A percentile compares a stretch with the other conserved stretches of the same genome.
Evolutionary conservation across 78 protist species (phyloP).

Genomic region (Dictyostelium citrinum): DNA sequence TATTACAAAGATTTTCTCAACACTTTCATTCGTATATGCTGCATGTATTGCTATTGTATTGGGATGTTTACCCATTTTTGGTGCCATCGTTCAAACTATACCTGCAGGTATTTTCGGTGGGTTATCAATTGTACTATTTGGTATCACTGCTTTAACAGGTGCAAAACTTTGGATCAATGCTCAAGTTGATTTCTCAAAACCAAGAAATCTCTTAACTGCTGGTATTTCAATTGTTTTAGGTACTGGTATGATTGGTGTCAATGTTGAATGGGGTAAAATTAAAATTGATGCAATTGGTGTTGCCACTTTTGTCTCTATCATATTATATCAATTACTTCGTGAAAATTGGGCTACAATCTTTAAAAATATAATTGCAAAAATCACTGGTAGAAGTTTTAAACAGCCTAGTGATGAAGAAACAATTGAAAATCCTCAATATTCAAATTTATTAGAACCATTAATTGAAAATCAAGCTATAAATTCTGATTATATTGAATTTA

Average conservation of each 20-base stretch:
- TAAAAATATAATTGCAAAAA: not conserved
- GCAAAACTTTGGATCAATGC: not conserved
- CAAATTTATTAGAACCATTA: not conserved
- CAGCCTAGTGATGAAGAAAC: not conserved
- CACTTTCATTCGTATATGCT: not conserved
- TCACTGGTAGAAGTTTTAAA: not conserved
- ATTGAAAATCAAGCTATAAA: not conserved
- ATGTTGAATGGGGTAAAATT: slow-evolving; percentile 14
- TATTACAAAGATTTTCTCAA: slow-evolving; percentile 14
- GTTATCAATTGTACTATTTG: slow-evolving; percentile 21
- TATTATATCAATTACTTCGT: slow-evolving; percentile 26
- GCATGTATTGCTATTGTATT: slow-evolving; percentile 11
- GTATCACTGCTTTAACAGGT: slow-evolving; percentile 33
- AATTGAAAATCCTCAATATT: not conserved
- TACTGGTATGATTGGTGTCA: slow-evolving; percentile 10
- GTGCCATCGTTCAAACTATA: slow-evolving; percentile 44
- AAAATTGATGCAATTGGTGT: slow-evolving; percentile 37
- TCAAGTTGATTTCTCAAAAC: slow-evolving; percentile 12
- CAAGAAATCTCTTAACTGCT: slow-evolving; percentile 22
- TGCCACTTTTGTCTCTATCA: slow-evolving; percentile 1
- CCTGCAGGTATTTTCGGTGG: slow-evolving; percentile 56
- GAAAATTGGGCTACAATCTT: slow-evolving; percentile 17
- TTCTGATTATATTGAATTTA: not conserved
- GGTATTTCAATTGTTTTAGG: slow-evolving; percentile 27
- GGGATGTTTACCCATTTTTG: slow-evolving; percentile 21